Percentiles rank a stretch among this genome's conserved stretches.
Evolutionary conservation across 164 flowering plant species (phyloP).

Genomic region (Brasenia schreberi): DNA sequence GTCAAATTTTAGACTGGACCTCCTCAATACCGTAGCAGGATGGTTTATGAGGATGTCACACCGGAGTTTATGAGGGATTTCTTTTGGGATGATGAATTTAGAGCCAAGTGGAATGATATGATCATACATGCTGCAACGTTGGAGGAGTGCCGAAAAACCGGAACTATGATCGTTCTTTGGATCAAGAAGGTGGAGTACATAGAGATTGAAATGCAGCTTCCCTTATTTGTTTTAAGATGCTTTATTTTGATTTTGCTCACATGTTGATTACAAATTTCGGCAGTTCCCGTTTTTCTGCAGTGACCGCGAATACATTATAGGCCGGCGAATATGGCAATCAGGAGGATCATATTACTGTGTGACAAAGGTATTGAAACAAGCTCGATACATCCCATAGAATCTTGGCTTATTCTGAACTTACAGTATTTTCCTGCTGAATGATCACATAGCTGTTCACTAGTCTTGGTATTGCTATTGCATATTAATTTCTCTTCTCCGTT

Average conservation of each 20-base stretch:
- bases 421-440: too few relatives aligned
- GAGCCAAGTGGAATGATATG: constrained; percentile 75
- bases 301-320: constrained; percentile 62
- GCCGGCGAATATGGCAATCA: constrained; percentile 61
- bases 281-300: constrained; percentile 77
- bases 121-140: constrained; percentile 30
- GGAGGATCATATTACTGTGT: constrained; percentile 54
- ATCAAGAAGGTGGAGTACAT: constrained; percentile 37
- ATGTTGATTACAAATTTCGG: constrained; percentile 7
- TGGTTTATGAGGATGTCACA: constrained; percentile 55
- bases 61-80: constrained; percentile 69
- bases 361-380: constrained; percentile 38
- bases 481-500: not conserved
- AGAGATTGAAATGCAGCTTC: not conserved
- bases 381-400: too few relatives aligned
- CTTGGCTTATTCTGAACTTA: not conserved
- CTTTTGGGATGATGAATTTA: constrained; percentile 77
- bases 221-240: constrained; percentile 1
- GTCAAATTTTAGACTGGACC: constrained; percentile 40
- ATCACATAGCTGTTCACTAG: not conserved
- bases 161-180: constrained; percentile 78
- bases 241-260: constrained; percentile 6
- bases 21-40: constrained; percentile 60
- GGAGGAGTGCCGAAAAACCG: constrained; percentile 49
- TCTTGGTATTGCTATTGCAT: not conserved